Evolutionary conservation across 2,329 filamentous ascomycete genomes (phyloP).

Genomic region (Chrysoporthe cubensis): DNA sequence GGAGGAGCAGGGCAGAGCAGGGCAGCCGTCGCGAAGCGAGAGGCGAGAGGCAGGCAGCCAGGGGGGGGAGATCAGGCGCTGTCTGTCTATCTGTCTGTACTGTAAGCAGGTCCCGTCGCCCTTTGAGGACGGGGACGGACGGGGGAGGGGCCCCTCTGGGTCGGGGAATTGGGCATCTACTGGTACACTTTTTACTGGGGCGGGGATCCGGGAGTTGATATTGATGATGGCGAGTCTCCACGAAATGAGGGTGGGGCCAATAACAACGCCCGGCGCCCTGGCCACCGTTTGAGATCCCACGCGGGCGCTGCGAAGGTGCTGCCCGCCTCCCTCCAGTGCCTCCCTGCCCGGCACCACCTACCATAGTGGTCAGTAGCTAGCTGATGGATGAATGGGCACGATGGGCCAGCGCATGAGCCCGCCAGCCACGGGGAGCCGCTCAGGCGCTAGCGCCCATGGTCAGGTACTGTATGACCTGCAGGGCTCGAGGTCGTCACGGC

Average conservation of each 20-base stretch:
- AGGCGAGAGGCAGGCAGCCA: no score
- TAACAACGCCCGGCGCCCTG: not conserved
- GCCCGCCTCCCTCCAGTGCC: no score
- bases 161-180: constrained; percentile 10
- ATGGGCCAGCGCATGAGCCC: no score
- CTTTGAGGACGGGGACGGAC: not conserved
- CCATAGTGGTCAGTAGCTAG: no score
- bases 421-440: no score
- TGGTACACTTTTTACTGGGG: not conserved
- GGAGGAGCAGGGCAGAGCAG: not conserved
- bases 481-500: not conserved
- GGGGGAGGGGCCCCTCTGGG: not conserved
- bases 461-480: not conserved
- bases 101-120: no score
- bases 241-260: constrained; percentile 8
- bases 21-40: no score
- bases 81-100: not conserved
- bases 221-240: not conserved
- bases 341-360: no score
- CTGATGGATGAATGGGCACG: no score
- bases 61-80: no score
- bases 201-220: not conserved
- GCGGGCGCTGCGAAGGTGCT: no score
- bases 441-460: no score
- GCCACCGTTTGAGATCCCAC: not conserved